Conservation (phyloP, 2,329 filamentous ascomycete species). For the Alternaria rosae region DNA sequence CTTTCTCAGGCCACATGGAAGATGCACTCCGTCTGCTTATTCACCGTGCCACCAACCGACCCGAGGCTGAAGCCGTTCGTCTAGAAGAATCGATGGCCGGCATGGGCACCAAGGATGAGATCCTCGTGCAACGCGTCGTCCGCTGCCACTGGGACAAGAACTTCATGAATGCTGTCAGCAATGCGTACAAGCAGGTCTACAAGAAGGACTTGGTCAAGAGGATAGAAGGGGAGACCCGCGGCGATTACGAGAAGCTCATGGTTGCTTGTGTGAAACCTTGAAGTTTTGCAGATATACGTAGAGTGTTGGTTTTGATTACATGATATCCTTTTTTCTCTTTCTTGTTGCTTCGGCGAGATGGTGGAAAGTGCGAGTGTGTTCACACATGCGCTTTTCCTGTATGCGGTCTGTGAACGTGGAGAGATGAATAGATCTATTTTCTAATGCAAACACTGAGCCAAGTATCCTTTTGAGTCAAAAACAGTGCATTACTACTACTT, state of each 20-base stretch:
- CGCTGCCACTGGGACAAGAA: constrained; percentile 82
- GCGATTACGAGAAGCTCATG: constrained; percentile 80
- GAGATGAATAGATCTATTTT: not conserved
- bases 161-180: constrained; percentile 78
- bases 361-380: not conserved
- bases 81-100: constrained; percentile 91
- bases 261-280: constrained; percentile 65
- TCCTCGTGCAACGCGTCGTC: constrained; percentile 80
- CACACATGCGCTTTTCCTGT: not conserved
- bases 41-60: constrained; percentile 77
- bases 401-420: not conserved
- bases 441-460: not conserved
- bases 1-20: constrained; percentile 94
- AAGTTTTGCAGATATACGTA: not conserved
- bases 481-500: not conserved
- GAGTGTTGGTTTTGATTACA: not conserved
- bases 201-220: constrained; percentile 70
- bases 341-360: not conserved
- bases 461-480: not conserved
- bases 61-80: constrained; percentile 80
- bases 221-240: constrained; percentile 83
- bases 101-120: constrained; percentile 82
- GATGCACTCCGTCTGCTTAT: constrained; percentile 82
- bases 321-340: constrained; percentile 5
- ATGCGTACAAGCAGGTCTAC: constrained; percentile 77